These are phyloP conservation scores for Astrothelium subdiscretum DNA, from an alignment of 495 filamentous ascomycete genomes.

Conservation along the genomic window DNA sequence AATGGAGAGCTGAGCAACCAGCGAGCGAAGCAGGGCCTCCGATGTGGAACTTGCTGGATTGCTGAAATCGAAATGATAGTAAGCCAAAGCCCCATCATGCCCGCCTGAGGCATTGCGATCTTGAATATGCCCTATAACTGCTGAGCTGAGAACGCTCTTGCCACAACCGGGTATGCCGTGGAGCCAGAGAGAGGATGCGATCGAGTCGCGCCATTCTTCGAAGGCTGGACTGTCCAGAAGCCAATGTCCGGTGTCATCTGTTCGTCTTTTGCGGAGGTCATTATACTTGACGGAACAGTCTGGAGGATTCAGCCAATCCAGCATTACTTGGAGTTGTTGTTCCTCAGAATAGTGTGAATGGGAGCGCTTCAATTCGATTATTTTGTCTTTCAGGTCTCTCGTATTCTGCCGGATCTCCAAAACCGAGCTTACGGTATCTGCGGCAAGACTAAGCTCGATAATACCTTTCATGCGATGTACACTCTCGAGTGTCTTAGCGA, in stretches of 20 bases:
- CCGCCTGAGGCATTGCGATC: background rate
- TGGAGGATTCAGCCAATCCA: background rate
- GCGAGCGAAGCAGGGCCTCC: background rate
- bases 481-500: no score
- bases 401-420: no score
- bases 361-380: no score
- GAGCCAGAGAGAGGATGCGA: background rate
- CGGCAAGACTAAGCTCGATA: no score
- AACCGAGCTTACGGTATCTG: no score
- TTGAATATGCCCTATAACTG: background rate
- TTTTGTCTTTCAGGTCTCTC: no score
- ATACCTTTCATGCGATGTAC: no score
- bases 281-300: background rate
- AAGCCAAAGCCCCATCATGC: background rate
- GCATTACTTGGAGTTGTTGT: background rate
- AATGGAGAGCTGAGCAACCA: background rate
- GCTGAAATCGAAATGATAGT: background rate
- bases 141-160: background rate
- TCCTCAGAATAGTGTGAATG: no score
- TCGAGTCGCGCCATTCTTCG: background rate
- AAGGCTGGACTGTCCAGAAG: background rate
- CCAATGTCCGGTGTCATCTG: background rate
- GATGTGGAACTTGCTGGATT: background rate
- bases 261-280: background rate
- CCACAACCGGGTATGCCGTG: background rate